Base-by-base conservation (phyloP, 768 basidiomycete genomes). In the Suillus clintonianus region DNA sequence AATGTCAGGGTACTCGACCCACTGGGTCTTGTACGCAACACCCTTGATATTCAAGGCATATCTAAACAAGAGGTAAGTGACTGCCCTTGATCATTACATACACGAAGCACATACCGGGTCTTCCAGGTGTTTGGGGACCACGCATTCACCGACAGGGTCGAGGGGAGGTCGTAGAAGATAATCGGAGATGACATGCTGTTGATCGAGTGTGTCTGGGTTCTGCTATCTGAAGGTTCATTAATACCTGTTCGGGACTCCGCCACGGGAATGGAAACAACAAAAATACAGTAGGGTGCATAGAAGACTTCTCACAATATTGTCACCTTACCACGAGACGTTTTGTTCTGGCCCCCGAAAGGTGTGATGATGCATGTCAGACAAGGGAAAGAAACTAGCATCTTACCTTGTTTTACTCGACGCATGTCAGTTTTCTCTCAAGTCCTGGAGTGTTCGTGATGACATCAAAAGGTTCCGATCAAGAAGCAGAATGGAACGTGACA, bases 111-210 rank as follows among this genome's bases (percentile, higher is more conserved):
- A 57, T 47, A 80, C 83, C 84, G 68, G 14, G 73, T 71, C 68
- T 81, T 83, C 80, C 79, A 82, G 39, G 80, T 79, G 63, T 83
- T 84, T 9, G 81, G 79, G 5, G 81, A 80, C 78, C 80, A 83
- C 9, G 77, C 73, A 5, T 69, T 72, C 54, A 8, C 60, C 1
- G 68, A 60, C 6, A 74, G 58, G 45, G 67, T 73, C 41, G 76
- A 75, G 24, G 80, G 78, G 47, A 85, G 78, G 61, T 84, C 84
- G 71, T 83, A 85, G 51, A 83, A 70, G 63, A 81, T 78, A 62
- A 72, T 74, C 19, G 70, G 69, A 27, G 55, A 64, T 15, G 64
- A 14, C 76, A 79, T 78, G 37, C 65, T 53, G 37, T 66, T 53
- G 59, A 39, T 51, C 11, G 39, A 57, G 10, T 41, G 24, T 19